A percentile compares a stretch with the other conserved stretches of the same genome.
These are phyloP conservation scores for Eucalyptus marginata DNA, from an alignment of 345 rosid species.

Conservation along the genomic window DNA sequence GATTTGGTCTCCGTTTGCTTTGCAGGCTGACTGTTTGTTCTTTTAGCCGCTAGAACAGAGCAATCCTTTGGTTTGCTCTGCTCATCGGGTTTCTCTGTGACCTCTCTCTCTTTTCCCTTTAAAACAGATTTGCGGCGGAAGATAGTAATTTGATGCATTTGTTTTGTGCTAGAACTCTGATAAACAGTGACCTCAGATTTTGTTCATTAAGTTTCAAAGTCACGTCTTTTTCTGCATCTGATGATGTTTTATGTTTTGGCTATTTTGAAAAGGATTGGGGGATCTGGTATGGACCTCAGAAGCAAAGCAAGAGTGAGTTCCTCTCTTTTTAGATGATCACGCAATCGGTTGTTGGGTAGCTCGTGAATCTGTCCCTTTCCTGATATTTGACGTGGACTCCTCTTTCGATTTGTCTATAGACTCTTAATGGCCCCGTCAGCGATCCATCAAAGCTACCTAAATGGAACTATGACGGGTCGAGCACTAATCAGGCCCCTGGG, in stretches of 20 bases:
- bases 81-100: not conserved
- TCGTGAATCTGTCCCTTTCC: not conserved
- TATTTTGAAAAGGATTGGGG: conserved; percentile 55
- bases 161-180: not conserved
- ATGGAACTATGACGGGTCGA: conserved; percentile 88
- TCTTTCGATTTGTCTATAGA: conserved; percentile 13
- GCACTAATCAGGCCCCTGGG: conserved; percentile 93
- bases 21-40: not conserved
- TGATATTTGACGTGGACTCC: not conserved
- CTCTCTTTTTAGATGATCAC: not conserved
- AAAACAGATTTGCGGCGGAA: not conserved
- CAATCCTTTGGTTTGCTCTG: not conserved
- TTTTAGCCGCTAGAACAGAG: not conserved
- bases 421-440: conserved; percentile 44
- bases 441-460: conserved; percentile 61
- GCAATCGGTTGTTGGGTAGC: not conserved
- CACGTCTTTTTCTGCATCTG: not conserved
- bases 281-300: conserved; percentile 78
- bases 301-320: conserved; percentile 73
- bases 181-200: not conserved
- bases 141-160: not conserved
- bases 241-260: not conserved
- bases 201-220: not conserved
- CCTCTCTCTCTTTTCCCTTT: not conserved
- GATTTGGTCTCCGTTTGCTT: not conserved